Evolutionary conservation across 257 asterid genomes (phyloP), one percentile per base, ranked within the genome.

Genomic region (Solanum megistacrolobum): DNA sequence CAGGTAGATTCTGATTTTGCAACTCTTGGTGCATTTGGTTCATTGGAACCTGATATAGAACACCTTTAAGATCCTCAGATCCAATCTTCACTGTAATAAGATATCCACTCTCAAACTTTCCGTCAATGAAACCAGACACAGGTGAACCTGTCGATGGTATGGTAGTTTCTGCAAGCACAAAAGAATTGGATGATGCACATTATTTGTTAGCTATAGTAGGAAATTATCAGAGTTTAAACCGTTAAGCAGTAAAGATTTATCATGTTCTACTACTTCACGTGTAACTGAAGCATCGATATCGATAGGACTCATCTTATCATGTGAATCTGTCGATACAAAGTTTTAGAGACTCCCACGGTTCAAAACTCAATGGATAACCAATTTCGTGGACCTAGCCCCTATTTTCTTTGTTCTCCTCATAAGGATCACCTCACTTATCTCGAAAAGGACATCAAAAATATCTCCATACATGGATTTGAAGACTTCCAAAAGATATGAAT

Each of bases 91-190:
- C 96, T 1, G 98, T 97, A 4, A 97, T 76, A 6, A 96, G 98
- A 87, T 97, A 97, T 39, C 99, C 99, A 6, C 96, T 90, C 11
- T 96, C 99, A 46, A 97, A 97, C 75, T 95, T 96, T 7, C 98
- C 98, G 81, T 97, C 98, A 12, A 97, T 96, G 87, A 94, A 93
- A 6, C 98, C 99, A 14, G 71, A 76, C 41, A 97, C 96, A 3
- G 89, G 89, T 7, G 94, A 73, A 29, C 91, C 94, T 5, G 91
- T 31, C 7, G 94, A 78, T 12, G 92, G 86, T 62, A 87, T 20
- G 27, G 90, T 39, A 16, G 93, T 58, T 81, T 13, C 93, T 90
- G 93, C 87, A 82, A 88, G 58, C 29, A 76, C 76, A 87, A 32
- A 34, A 29, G 58, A 84, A 73, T 72, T 69, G 10, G 85, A 29